Evolutionary conservation across 768 basidiomycete species (phyloP).

Genomic region (Mycena haematopus): DNA sequence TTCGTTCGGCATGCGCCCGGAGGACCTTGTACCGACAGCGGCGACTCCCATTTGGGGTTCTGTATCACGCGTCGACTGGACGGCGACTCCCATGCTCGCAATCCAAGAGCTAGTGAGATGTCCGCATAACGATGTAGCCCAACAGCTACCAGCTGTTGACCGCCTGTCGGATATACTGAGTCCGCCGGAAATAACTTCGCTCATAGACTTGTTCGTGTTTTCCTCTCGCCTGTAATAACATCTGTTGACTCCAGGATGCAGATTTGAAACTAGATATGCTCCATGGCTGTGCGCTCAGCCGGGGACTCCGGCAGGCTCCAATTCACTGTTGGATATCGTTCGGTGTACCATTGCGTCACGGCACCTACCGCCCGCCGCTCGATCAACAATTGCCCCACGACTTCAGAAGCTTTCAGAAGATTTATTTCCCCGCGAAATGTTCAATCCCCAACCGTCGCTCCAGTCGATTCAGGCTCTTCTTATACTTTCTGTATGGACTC

Average conservation of each 20-base stretch:
- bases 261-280: constrained; percentile 50
- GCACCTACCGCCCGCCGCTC: constrained; percentile 45
- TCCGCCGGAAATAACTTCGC: constrained; percentile 40
- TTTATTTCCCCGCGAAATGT: constrained; percentile 45
- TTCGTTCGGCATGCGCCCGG: constrained; percentile 38
- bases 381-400: constrained; percentile 44
- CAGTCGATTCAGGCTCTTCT: constrained; percentile 50
- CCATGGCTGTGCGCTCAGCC: constrained; percentile 53
- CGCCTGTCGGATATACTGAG: constrained; percentile 39
- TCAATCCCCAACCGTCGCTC: constrained; percentile 47
- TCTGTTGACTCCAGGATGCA: constrained; percentile 27
- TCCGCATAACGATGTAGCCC: constrained; percentile 21
- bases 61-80: constrained; percentile 49
- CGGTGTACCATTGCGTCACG: constrained; percentile 54
- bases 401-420: constrained; percentile 50
- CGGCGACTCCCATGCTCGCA: constrained; percentile 51
- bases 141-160: constrained; percentile 21
- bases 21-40: constrained; percentile 42
- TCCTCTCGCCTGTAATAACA: background rate
- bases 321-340: constrained; percentile 47
- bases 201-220: constrained; percentile 46
- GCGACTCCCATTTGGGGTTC: constrained; percentile 47
- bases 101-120: constrained; percentile 47
- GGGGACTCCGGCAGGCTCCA: constrained; percentile 34
- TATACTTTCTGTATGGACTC: constrained; percentile 52